Evolutionary conservation across 345 rosid genomes (phyloP), one percentile per base, ranked within the genome.

Genomic region (Eucalyptus cloeziana): DNA sequence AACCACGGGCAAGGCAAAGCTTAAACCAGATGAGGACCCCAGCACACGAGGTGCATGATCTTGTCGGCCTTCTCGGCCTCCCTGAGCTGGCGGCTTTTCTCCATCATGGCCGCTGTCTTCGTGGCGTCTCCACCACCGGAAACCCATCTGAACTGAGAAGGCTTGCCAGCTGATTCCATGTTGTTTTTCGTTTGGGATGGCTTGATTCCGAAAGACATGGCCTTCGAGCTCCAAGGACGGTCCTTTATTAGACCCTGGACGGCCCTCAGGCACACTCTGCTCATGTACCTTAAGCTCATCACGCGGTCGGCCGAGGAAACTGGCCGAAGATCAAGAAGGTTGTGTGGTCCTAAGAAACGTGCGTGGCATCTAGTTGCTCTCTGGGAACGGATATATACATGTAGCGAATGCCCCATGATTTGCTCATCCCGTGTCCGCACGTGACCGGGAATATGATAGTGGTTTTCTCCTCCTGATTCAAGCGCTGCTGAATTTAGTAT

Each of bases 41-140:
- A 90, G 86, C 21, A 90, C 25, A 90, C 52, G 54, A 90, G 88
- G 50, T 90, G 91, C 91, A 90, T 87, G 89, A 90, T 5, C 21
- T 52, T 88, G 86, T 90, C 88, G 13, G 91, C 89, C 88, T 88
- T 90, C 86, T 90, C 86, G 4, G 87, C 91, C 21, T 90, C 89
- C 49, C 69, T 71, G 40, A 50, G 12, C 56, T 22, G 51, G 54
- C 56, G 21, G 31, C 86, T 14, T 45, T n/a, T 11, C 13, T 47
- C 86, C 40, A 85, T 49, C 40, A 15, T 2, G 21, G 54, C 56
- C 7, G 56, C 67, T n/a, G 19, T 43, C 47, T 58, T 7, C 0
- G 47, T 11, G 45, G 47, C 69, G 10, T 40, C 76, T 25, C 67
- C 19, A 15, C 49, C 7, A 7, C 49, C 13, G 49, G 88, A 86